A percentile compares a stretch with the other conserved stretches of the same genome.
phyloP scores from a whole-genome alignment of 1,139 yeast species.

The Nematodospora anomalae region DNA sequence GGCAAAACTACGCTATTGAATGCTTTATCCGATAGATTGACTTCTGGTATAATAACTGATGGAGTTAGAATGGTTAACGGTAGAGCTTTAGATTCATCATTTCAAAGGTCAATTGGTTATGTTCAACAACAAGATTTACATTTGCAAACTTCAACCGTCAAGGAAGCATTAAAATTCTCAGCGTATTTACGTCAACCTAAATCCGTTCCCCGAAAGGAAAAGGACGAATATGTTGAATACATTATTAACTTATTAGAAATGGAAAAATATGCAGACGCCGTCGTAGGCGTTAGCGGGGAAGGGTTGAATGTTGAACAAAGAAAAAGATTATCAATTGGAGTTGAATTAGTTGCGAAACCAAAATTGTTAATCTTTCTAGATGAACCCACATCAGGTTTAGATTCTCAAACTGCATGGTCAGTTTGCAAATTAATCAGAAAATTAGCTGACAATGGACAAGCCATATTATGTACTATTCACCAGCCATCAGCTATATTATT shows the following conservation, averaged over 20 bases:
- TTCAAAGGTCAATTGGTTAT: constrained; percentile 43
- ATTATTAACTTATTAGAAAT: constrained; percentile 38
- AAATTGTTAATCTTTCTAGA: constrained; percentile 35
- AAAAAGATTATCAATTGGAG: constrained; percentile 39
- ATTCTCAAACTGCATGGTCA: constrained; percentile 46
- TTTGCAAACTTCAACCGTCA: constrained; percentile 35
- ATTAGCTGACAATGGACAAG: constrained; percentile 42
- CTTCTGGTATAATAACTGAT: constrained; percentile 33
- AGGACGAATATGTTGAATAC: constrained; percentile 36
- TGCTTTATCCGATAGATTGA: constrained; percentile 34
- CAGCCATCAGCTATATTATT: constrained; percentile 41
- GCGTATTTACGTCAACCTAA: constrained; percentile 39
- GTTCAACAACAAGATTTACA: constrained; percentile 43
- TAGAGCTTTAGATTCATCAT: constrained; percentile 31
- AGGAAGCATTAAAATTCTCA: constrained; percentile 37
- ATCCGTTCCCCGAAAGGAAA: constrained; percentile 28
- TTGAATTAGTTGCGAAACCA: constrained; percentile 41
- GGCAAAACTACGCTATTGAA: constrained; percentile 37
- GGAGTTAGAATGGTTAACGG: constrained; percentile 41
- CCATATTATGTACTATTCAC: constrained; percentile 42
- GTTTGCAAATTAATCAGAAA: constrained; percentile 41
- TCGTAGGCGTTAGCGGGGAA: constrained; percentile 42
- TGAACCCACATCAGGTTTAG: constrained; percentile 43
- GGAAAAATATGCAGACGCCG: constrained; percentile 35
- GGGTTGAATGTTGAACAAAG: constrained; percentile 42